Evolutionary conservation across 352 stramenopile genomes (phyloP), one percentile per base, ranked within the genome.

Genomic region (Globisporangium echinulatum): DNA sequence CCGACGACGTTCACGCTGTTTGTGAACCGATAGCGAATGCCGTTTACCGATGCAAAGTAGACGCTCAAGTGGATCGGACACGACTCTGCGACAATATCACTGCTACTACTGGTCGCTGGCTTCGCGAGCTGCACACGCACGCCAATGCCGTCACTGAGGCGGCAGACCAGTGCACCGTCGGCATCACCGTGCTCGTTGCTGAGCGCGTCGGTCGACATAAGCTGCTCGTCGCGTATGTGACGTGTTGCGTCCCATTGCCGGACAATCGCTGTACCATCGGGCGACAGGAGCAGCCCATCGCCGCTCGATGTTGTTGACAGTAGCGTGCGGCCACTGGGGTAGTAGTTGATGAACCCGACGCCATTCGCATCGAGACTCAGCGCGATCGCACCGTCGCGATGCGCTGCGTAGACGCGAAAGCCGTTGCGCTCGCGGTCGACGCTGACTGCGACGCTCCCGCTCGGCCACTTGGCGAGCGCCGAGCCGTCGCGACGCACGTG

Each of bases 311-410:
- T 88, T 10, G 82, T 92, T 10, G 80, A 92, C 6, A 92, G 60
- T 58, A 92, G 71, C 58, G 79, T 88, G 14, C 77, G 74, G 9
- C 82, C 80, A n/a, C 74, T 88, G 33, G 82, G 79, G 38, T 90
- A 76, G 54, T 88, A 87, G 58, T 92, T 92, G 56, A 90, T 73
- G 46, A 92, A 90, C 13, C 82, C 82, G 0, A 90, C 82, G 38
- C 82, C 82, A 6, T 57, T 54, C 2, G 72, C 62, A 46, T 90
- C 80, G 38, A 92, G 85, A 50, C 79, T 92, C 37, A 92, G 57
- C 19, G 77, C 75, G 49, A 92, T 71, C 7, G 67, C 66, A 0
- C 80, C 79, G 57, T 92, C 82, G 48, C 84, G 88, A 56, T 88
- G 82, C 7, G 79, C 77, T 2, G 75, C 82, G 53, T 89, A 92